These are phyloP conservation scores for Hemisphaericaspora xylanilytica DNA, from an alignment of 1,139 yeast genomes.

Conservation along the genomic window DNA sequence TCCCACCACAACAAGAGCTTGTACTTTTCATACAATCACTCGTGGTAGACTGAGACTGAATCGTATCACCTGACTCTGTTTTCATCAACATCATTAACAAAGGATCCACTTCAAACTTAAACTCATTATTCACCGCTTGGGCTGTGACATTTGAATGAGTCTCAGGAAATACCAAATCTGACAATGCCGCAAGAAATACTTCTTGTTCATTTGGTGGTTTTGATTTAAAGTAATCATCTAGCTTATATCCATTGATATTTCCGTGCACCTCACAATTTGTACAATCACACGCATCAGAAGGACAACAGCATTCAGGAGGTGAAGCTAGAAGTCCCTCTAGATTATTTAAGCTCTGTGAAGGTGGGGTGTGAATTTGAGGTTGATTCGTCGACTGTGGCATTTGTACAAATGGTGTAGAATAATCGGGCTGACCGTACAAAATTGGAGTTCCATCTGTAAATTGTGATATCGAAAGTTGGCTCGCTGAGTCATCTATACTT, in stretches of 20 bases:
- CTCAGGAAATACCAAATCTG: conserved; percentile 1
- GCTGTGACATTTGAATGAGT: neutral
- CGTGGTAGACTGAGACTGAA: neutral
- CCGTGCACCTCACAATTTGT: conserved; percentile 55
- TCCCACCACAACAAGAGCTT: neutral
- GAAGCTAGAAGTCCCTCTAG: neutral
- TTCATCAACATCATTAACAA: neutral
- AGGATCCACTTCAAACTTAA: neutral
- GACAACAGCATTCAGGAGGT: conserved; percentile 36
- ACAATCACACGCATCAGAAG: conserved; percentile 48
- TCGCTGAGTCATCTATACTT: neutral
- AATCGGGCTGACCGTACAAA: no score
- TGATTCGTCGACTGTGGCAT: no score
- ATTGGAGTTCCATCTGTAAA: no score
- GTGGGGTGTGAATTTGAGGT: neutral
- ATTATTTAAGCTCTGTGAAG: no score
- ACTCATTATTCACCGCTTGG: neutral
- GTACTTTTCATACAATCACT: neutral
- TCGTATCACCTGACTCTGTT: neutral
- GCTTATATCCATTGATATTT: conserved; percentile 47
- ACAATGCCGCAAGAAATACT: neutral
- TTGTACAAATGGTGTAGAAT: no score
- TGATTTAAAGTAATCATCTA: conserved; percentile 33
- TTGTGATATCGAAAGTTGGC: conserved; percentile 1
- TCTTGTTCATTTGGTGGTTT: conserved; percentile 3